phyloP scores from a whole-genome alignment of 768 basidiomycete genomes.

The Crassisporium funariophilum region DNA sequence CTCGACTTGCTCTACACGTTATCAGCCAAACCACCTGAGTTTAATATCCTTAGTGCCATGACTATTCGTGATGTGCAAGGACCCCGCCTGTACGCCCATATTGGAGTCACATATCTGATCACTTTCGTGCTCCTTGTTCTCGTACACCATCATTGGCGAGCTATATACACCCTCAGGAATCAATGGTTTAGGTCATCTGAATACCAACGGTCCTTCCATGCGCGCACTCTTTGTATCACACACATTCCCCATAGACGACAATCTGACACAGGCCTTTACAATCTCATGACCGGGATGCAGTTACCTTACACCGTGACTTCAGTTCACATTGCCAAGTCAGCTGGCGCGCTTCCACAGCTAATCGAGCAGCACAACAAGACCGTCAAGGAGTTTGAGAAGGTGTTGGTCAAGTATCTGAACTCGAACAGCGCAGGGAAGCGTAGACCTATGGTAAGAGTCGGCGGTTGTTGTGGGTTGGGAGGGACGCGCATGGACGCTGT shows the following conservation, averaged over 20 bases:
- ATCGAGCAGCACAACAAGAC: constrained; percentile 79
- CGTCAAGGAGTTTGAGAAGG: constrained; percentile 73
- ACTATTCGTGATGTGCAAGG: constrained; percentile 74
- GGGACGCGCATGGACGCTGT: constrained; percentile 76
- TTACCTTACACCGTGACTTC: constrained; percentile 74
- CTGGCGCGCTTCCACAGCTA: constrained; percentile 75
- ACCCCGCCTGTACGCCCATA: constrained; percentile 65
- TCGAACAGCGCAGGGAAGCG: constrained; percentile 67
- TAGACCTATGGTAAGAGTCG: constrained; percentile 66
- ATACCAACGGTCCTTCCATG: constrained; percentile 77
- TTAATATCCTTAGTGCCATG: constrained; percentile 55
- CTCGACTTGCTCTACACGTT: constrained; percentile 71
- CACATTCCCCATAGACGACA: constrained; percentile 67
- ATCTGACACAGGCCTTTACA: constrained; percentile 68
- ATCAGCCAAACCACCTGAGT: constrained; percentile 33
- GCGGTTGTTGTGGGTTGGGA: constrained; percentile 71
- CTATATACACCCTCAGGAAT: constrained; percentile 68
- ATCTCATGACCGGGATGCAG: constrained; percentile 55
- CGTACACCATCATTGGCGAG: constrained; percentile 62
- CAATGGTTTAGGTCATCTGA: constrained; percentile 75
- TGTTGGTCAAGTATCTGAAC: constrained; percentile 76
- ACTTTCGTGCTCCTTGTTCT: constrained; percentile 59
- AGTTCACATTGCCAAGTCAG: constrained; percentile 69
- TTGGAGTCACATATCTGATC: constrained; percentile 70
- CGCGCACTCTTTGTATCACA: constrained; percentile 75